A percentile compares a stretch with the other conserved stretches of the same genome.
These are phyloP conservation scores for Fusarium robinianum DNA, from an alignment of 2,329 filamentous ascomycete genomes.

Conservation along the genomic window DNA sequence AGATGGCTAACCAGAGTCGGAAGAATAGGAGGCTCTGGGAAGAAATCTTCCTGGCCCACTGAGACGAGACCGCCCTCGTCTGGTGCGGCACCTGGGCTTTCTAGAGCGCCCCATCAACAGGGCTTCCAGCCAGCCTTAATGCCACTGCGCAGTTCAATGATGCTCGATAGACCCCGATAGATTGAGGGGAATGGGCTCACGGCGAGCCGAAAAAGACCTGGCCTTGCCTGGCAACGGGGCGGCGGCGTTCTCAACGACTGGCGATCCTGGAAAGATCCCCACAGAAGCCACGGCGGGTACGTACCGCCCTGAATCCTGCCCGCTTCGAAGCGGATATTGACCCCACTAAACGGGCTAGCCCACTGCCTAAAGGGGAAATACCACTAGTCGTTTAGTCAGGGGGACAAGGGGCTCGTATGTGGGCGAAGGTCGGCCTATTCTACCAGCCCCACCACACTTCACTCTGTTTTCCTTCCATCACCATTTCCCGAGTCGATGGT, in stretches of 20 bases:
- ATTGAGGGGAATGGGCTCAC: neutral
- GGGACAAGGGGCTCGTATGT: constrained; percentile 15
- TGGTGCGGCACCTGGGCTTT: constrained; percentile 25
- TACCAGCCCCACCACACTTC: constrained; percentile 13
- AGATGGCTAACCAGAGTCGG: too few relatives aligned
- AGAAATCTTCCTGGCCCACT: constrained; percentile 4
- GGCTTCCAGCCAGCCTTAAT: neutral
- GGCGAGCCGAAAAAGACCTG: neutral
- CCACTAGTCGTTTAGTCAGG: constrained; percentile 14
- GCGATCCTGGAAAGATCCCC: constrained; percentile 17
- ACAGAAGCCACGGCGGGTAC: constrained; percentile 18
- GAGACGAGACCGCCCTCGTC: neutral
- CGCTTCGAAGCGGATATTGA: constrained; percentile 9
- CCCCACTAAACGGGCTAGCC: constrained; percentile 7
- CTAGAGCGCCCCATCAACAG: constrained; percentile 1
- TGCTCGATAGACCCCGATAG: too few relatives aligned
- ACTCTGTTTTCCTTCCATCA: constrained; percentile 11
- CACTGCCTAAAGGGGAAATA: constrained; percentile 7
- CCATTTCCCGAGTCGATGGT: too few relatives aligned
- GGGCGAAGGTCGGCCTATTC: constrained; percentile 18
- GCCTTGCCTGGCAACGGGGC: constrained; percentile 1
- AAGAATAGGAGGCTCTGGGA: too few relatives aligned
- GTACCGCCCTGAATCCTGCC: neutral
- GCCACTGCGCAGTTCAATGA: too few relatives aligned
- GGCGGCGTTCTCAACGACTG: constrained; percentile 3